A percentile compares a stretch with the other conserved stretches of the same genome.
Evolutionary conservation across 2,329 filamentous ascomycete species (phyloP).

Genomic region (Aspergillus vadensis): DNA sequence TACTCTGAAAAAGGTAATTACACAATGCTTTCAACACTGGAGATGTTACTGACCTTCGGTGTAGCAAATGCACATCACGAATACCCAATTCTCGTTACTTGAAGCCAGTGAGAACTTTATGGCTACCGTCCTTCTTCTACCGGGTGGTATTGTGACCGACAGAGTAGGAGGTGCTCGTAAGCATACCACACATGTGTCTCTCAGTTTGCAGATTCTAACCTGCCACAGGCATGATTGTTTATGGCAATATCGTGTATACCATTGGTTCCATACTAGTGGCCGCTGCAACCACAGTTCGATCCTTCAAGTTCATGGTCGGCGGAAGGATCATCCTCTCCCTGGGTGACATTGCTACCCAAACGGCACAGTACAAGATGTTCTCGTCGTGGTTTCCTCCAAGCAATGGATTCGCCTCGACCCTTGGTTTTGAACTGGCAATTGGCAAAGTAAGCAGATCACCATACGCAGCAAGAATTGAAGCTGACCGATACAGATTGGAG

Average conservation of each 20-base stretch:
- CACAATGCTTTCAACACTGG: background rate
- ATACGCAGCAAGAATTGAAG: background rate
- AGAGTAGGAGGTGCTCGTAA: constrained; percentile 59
- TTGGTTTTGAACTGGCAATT: constrained; percentile 62
- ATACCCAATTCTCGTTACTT: constrained; percentile 60
- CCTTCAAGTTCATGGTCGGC: constrained; percentile 62
- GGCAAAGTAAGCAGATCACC: constrained; percentile 46
- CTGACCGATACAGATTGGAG: constrained; percentile 48
- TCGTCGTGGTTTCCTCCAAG: constrained; percentile 65
- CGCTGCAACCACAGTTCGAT: constrained; percentile 57
- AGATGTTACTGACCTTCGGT: background rate
- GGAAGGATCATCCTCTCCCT: constrained; percentile 59
- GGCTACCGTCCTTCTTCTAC: constrained; percentile 58
- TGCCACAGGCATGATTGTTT: constrained; percentile 54
- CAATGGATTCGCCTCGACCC: constrained; percentile 63
- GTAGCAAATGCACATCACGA: constrained; percentile 58
- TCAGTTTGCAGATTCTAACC: background rate
- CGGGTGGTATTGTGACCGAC: constrained; percentile 60
- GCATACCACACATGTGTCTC: constrained; percentile 3
- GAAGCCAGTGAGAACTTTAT: constrained; percentile 66
- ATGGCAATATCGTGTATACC: constrained; percentile 63
- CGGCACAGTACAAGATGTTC: constrained; percentile 67
- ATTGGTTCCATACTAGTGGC: constrained; percentile 62
- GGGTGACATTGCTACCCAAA: constrained; percentile 65
- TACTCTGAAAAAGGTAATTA: constrained; percentile 57